Conservation (phyloP, 305 asterid species). For the Fraxinus greggii region DNA sequence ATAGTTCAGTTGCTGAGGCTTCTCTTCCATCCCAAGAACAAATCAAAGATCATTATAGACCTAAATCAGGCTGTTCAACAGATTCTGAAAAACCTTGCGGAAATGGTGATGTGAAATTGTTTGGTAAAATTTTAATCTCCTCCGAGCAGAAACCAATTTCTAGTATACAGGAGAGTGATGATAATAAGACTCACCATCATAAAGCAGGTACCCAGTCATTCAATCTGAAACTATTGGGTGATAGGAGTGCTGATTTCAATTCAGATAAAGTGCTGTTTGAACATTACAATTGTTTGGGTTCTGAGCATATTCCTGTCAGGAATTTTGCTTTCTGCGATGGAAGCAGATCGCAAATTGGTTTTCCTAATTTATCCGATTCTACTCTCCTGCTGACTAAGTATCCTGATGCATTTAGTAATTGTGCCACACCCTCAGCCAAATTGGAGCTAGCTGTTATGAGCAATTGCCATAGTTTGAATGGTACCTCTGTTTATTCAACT, state of each 20-base stretch:
- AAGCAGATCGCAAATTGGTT: slow-evolving; percentile 47
- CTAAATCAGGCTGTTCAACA: slow-evolving; percentile 46
- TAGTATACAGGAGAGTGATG: slow-evolving; percentile 30
- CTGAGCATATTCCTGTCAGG: slow-evolving; percentile 50
- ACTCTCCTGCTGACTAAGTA: slow-evolving; percentile 64
- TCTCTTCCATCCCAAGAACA: slow-evolving; percentile 40
- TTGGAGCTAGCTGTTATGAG: slow-evolving; percentile 41
- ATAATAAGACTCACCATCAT: slow-evolving; percentile 24
- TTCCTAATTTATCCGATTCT: slow-evolving; percentile 57
- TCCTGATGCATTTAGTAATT: slow-evolving; percentile 72
- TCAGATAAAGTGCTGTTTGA: slow-evolving; percentile 47
- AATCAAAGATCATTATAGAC: slow-evolving; percentile 32
- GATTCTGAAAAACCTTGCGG: slow-evolving; percentile 59
- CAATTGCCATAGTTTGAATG: slow-evolving; percentile 40
- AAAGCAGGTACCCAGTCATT: slow-evolving; percentile 38
- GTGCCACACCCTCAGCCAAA: slow-evolving; percentile 43
- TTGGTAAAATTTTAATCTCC: slow-evolving; percentile 78
- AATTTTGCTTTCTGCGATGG: slow-evolving; percentile 59
- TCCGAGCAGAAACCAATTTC: slow-evolving; percentile 52
- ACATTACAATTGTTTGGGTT: slow-evolving; percentile 33
- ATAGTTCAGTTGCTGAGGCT: slow-evolving; percentile 32
- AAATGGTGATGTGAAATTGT: slow-evolving; percentile 85
- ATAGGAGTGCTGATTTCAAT: slow-evolving; percentile 41
- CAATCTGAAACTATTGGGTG: slow-evolving; percentile 37
- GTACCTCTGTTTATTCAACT: slow-evolving; percentile 44